phyloP scores from a whole-genome alignment of 768 basidiomycete genomes.

The Boletus subparvulus region DNA sequence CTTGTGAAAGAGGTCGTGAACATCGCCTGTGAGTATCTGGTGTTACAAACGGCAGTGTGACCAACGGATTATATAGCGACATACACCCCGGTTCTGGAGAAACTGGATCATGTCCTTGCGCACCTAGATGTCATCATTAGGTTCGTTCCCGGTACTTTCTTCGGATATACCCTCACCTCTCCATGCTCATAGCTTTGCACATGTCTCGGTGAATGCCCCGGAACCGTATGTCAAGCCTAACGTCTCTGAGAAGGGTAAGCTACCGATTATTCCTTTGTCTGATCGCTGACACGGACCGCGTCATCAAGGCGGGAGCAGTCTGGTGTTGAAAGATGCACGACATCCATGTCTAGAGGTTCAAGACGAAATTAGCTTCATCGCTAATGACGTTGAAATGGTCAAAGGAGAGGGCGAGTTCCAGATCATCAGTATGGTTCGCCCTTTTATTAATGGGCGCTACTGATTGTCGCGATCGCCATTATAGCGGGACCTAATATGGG shows the following conservation, averaged over 20 bases:
- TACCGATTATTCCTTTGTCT: background rate
- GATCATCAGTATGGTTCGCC: slow-evolving; percentile 71
- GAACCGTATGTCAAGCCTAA: slow-evolving; percentile 87
- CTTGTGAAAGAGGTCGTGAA: slow-evolving; percentile 91
- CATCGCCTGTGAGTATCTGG: slow-evolving; percentile 71
- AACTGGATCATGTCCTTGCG: slow-evolving; percentile 78
- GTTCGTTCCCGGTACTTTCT: slow-evolving; percentile 38
- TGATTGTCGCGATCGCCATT: slow-evolving; percentile 4
- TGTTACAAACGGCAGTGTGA: background rate
- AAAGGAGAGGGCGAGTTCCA: slow-evolving; percentile 94
- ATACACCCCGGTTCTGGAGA: slow-evolving; percentile 86
- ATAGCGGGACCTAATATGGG: slow-evolving; percentile 98
- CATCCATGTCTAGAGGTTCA: slow-evolving; percentile 98
- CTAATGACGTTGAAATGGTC: slow-evolving; percentile 94
- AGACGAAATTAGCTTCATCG: slow-evolving; percentile 92
- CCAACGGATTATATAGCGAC: slow-evolving; percentile 57
- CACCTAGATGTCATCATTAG: slow-evolving; percentile 90
- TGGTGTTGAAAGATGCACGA: slow-evolving; percentile 80
- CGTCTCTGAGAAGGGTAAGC: slow-evolving; percentile 69
- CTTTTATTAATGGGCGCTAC: background rate
- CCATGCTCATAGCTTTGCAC: slow-evolving; percentile 67
- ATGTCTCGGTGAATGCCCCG: slow-evolving; percentile 84
- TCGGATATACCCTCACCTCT: background rate
- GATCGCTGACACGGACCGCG: background rate
- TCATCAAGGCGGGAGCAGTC: slow-evolving; percentile 67